phyloP scores from a whole-genome alignment of 176 grass and related monocot species.

The Zoysia pacifica region DNA sequence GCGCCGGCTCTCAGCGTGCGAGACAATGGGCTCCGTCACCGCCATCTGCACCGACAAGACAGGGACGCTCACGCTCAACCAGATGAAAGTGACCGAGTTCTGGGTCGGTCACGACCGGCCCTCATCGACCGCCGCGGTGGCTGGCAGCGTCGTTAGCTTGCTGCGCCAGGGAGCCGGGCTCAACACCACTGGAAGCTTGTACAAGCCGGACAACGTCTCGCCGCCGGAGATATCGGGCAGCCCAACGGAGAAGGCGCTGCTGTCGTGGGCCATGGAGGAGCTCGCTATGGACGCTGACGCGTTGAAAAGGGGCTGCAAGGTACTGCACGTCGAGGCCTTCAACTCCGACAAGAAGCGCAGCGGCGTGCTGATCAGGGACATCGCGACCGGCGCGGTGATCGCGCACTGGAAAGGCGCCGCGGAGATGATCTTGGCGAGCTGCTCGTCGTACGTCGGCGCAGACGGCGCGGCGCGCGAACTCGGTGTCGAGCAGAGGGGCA shows the following conservation, averaged over 20 bases:
- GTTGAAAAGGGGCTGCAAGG: constrained; percentile 48
- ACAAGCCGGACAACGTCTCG: constrained; percentile 39
- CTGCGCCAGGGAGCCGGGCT: constrained; percentile 59
- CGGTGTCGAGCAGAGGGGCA: constrained; percentile 26
- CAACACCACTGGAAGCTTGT: constrained; percentile 84
- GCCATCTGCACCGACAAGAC: constrained; percentile 94
- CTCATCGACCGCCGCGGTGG: not conserved
- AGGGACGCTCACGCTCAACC: constrained; percentile 79
- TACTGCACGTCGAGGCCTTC: constrained; percentile 81
- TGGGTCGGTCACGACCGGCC: constrained; percentile 58
- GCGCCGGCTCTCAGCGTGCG: constrained; percentile 77
- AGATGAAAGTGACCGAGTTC: constrained; percentile 75
- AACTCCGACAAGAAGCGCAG: constrained; percentile 97
- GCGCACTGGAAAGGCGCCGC: constrained; percentile 92
- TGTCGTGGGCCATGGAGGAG: constrained; percentile 64
- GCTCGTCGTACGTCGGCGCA: constrained; percentile 37
- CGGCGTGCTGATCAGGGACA: constrained; percentile 57
- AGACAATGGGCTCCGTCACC: constrained; percentile 91
- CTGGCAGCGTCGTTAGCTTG: constrained; percentile 11
- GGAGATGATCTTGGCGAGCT: constrained; percentile 70
- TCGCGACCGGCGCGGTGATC: constrained; percentile 8
- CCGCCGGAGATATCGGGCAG: constrained; percentile 68
- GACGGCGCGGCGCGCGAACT: constrained; percentile 39
- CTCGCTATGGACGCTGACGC: constrained; percentile 53
- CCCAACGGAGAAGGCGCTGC: constrained; percentile 95